Base-by-base conservation (phyloP, 2,329 filamentous ascomycete species). In the Colletotrichum scovillei region DNA sequence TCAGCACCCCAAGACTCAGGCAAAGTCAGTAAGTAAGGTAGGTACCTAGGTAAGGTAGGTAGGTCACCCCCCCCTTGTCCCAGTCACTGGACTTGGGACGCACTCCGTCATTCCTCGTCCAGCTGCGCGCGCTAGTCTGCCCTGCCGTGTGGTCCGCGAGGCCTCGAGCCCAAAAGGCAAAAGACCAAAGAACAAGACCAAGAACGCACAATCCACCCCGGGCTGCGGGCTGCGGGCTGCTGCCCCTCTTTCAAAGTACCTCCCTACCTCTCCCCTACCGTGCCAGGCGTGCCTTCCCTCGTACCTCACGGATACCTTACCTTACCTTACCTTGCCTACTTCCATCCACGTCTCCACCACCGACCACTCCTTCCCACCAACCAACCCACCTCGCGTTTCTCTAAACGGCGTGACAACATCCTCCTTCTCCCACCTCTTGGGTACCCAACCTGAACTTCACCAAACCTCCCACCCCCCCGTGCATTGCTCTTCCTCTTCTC, bases 21-120 rank as follows among this genome's bases (percentile, higher is more conserved):
- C 8, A 19, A 42, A 11, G 32, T 35, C 9, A 35, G 32, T 19
- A 42, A 19, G 38, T 2, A 42, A 16, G 35, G 35, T 42, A 42
- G 38, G 38, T 42, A 42, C 14, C 14, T 42, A 6, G 22, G 22
- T 42, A 6, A 28, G 26, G 26, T 28, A 28, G 35, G 35, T 46
- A 49, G 42, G 42, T 16, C 19, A 28, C 22, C 46, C 14, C 8
- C 32, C 49, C 30, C 35, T 68, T 68, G 30, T 7, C 53, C 26
- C 22, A 32, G 59, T 46, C 28, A 52, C 60, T 60, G 67, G 66
- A 73, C 55, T 73, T 73, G 70, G 67, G 70, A 73, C 60, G 56
- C 60, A 73, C 70, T 73, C 70, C 70, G 70, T 73, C 70, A 73
- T 73, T 70, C 56, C 70, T 73, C 62, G 67, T 56, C 67, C 70